Base-by-base conservation (phyloP, 179 eudicot species). In the Patellifolia procumbens region DNA sequence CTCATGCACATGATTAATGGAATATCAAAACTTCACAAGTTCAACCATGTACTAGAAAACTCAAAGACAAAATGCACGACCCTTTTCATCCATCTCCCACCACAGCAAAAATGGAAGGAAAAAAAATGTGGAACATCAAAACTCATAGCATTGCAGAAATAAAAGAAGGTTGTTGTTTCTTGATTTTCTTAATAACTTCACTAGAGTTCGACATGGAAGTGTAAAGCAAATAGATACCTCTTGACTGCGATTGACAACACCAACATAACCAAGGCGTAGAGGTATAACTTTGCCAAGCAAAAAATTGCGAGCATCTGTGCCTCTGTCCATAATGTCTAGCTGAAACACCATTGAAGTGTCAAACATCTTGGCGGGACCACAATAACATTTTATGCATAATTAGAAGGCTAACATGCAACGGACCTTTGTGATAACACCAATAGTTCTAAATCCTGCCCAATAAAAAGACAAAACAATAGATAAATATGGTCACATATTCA, bases 241-340 rank as follows among this genome's bases (percentile, higher is more conserved):
- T 83, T 96, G 99, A 83, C 98, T 87, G 56, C 98, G 98, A 82
- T 96, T 96, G 46, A 96, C 99, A 69, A 96, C 97, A 11, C 99
- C 99, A 46, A 96, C 85, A 78, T 90, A 96, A 76, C 99, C 99
- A 83, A 93, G 98, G 42, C 88, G 97, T 73, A 96, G 98, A 26
- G 98, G 99, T 42, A 96, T 88, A 76, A 93, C 97, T 85, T 93
- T 93, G 70, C 99, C 99, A 66, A 93, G 96, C 86, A 96, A 88
- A 75, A 96, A 90, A 80, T 96, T 86, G 75, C 97, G 90, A 51
- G 99, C 99, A 91, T 96, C 97, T 67, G 99, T 96, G 48, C 99
- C 99, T 79, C 97, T 87, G 75, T 96, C 99, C 99, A 96, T 96
- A 39, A 96, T 96, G 86, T 96, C 99, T 88, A 96, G 79, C 99